These are phyloP conservation scores for Phytophthora sp. DNA, from an alignment of 352 stramenopile species.

Conservation along the genomic window DNA sequence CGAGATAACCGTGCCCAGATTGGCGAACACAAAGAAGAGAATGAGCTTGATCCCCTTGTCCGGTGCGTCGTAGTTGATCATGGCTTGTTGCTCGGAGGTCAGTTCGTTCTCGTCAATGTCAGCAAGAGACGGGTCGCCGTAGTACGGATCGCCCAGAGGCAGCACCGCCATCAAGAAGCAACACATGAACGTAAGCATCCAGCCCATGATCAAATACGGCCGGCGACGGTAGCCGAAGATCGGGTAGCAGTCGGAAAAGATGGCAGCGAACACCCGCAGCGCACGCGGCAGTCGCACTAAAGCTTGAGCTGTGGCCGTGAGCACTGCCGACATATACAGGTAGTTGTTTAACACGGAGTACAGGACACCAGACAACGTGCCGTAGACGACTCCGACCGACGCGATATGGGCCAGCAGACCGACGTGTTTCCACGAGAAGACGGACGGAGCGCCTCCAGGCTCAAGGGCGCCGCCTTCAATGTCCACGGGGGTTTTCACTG, in stretches of 20 bases:
- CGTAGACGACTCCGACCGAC: constrained; percentile 53
- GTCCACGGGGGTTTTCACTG: constrained; percentile 30
- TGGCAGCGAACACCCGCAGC: constrained; percentile 60
- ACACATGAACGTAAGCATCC: constrained; percentile 45
- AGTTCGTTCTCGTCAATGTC: constrained; percentile 38
- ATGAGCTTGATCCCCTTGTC: constrained; percentile 57
- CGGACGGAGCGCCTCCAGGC: constrained; percentile 40
- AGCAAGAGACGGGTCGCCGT: constrained; percentile 32
- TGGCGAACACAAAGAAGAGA: constrained; percentile 72
- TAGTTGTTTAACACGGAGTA: constrained; percentile 71
- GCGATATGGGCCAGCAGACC: constrained; percentile 56
- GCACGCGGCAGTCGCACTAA: constrained; percentile 51
- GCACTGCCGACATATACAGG: constrained; percentile 59
- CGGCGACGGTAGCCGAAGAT: constrained; percentile 82
- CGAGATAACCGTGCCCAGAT: constrained; percentile 78
- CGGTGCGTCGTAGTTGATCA: constrained; percentile 50
- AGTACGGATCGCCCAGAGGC: constrained; percentile 60
- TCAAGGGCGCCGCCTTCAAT: constrained; percentile 45
- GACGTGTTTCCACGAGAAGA: constrained; percentile 50
- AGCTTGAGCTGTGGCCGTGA: constrained; percentile 50
- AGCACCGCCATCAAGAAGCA: constrained; percentile 56
- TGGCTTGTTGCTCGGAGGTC: constrained; percentile 36
- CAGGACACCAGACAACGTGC: constrained; percentile 40
- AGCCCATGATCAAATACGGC: constrained; percentile 82
- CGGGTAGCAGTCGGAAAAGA: constrained; percentile 82